Evolutionary conservation across 2,329 filamentous ascomycete species (phyloP).

Genomic region (Ramularia endophylla): DNA sequence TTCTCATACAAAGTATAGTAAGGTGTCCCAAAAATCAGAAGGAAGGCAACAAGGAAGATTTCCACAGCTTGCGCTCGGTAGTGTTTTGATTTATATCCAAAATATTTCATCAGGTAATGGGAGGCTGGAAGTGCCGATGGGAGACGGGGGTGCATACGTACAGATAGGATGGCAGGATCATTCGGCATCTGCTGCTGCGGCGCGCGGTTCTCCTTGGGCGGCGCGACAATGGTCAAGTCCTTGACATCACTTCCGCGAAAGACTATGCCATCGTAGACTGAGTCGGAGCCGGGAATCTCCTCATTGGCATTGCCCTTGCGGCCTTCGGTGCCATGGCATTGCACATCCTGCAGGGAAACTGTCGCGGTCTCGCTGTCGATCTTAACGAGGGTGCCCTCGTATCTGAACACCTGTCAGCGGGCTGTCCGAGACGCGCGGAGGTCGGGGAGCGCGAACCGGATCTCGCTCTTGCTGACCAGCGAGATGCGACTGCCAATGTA

Average conservation of each 20-base stretch:
- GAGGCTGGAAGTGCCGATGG: slow-evolving; percentile 7
- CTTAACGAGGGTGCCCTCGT: slow-evolving; percentile 91
- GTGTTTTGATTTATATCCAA: slow-evolving; percentile 90
- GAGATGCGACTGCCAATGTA: slow-evolving; percentile 81
- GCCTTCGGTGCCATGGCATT: slow-evolving; percentile 89
- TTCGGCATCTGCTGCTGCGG: slow-evolving; percentile 75
- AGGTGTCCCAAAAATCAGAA: slow-evolving; percentile 61
- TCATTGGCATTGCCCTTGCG: slow-evolving; percentile 71
- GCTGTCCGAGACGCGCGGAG: slow-evolving; percentile 3
- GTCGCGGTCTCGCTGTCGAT: slow-evolving; percentile 98
- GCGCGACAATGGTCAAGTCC: slow-evolving; percentile 88
- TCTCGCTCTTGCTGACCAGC: slow-evolving; percentile 94
- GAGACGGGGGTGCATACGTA: slow-evolving; percentile 54
- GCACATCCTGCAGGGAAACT: slow-evolving; percentile 93
- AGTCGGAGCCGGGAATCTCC: slow-evolving; percentile 76
- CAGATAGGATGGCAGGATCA: slow-evolving; percentile 93
- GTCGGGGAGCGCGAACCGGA: slow-evolving; percentile 57
- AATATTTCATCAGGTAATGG: slow-evolving; percentile 80
- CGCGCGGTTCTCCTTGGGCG: slow-evolving; percentile 60
- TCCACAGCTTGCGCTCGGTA: slow-evolving; percentile 98
- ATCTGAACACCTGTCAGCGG: slow-evolving; percentile 49
- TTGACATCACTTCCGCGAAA: slow-evolving; percentile 98
- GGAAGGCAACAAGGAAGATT: slow-evolving; percentile 98
- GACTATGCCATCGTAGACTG: slow-evolving; percentile 97
- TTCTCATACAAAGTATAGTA: background rate